Evolutionary conservation across 768 basidiomycete species (phyloP).

Genomic region (Antrodiella citrinella): DNA sequence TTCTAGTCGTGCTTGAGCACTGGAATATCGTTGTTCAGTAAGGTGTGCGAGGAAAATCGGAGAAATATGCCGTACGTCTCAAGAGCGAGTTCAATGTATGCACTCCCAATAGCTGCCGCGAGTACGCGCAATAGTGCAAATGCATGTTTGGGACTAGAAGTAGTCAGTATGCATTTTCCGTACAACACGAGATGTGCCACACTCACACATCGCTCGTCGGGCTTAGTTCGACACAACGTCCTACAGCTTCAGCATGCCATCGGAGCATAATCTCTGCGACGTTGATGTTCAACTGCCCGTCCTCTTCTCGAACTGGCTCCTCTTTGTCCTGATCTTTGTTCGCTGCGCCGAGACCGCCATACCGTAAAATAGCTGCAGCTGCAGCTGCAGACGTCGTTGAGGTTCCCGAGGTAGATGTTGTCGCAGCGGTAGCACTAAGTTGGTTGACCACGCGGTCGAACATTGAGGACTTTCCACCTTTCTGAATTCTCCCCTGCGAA

Average conservation of each 20-base stretch:
- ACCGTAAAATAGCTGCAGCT: slow-evolving; percentile 82
- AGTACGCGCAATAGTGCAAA: slow-evolving; percentile 76
- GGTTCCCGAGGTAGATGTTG: slow-evolving; percentile 47
- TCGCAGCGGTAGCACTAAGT: slow-evolving; percentile 68
- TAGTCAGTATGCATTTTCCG: slow-evolving; percentile 2
- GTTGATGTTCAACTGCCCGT: slow-evolving; percentile 70
- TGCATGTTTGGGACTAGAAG: slow-evolving; percentile 76
- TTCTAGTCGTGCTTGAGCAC: slow-evolving; percentile 66
- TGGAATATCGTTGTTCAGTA: no score
- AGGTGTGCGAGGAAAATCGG: slow-evolving; percentile 5
- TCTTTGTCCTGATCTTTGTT: slow-evolving; percentile 35
- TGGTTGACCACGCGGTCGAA: slow-evolving; percentile 93
- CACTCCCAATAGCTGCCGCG: slow-evolving; percentile 75
- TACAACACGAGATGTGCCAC: background rate
- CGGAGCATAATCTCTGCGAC: slow-evolving; percentile 86
- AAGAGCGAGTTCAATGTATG: slow-evolving; percentile 85
- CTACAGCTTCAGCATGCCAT: slow-evolving; percentile 98
- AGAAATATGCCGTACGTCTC: slow-evolving; percentile 61
- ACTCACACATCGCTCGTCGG: slow-evolving; percentile 77
- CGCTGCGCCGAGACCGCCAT: slow-evolving; percentile 58
- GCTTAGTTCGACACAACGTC: slow-evolving; percentile 88
- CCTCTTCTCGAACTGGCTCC: slow-evolving; percentile 70
- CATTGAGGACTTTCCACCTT: slow-evolving; percentile 62
- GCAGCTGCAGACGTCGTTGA: slow-evolving; percentile 75
- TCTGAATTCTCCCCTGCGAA: slow-evolving; percentile 47